Percentiles rank a stretch among this genome's conserved stretches.
Evolutionary conservation across 371 early-diverging fungal genomes (phyloP).

Genomic region (Massospora cicadina): DNA sequence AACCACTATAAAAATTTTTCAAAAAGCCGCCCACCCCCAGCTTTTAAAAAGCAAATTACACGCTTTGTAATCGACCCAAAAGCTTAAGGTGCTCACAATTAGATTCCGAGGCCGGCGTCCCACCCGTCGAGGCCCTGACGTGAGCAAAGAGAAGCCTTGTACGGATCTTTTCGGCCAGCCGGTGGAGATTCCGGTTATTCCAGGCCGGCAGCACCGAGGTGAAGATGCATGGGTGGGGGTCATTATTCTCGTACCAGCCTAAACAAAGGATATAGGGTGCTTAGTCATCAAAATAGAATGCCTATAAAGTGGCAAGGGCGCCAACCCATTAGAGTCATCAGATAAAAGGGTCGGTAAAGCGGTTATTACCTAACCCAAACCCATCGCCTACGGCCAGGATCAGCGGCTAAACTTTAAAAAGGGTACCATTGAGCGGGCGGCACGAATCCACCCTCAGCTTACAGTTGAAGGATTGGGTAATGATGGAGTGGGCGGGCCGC

Average conservation of each 20-base stretch:
- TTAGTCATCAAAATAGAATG: background rate
- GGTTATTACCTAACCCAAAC: slow-evolving; percentile 47
- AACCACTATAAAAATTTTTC: no score
- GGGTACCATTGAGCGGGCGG: slow-evolving; percentile 48
- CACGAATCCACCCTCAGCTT: slow-evolving; percentile 40
- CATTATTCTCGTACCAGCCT: slow-evolving; percentile 47
- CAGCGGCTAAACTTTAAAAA: background rate
- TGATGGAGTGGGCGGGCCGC: slow-evolving; percentile 62
- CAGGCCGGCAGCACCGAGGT: slow-evolving; percentile 75
- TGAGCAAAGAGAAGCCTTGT: slow-evolving; percentile 68
- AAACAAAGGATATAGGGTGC: background rate
- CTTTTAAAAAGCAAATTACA: no score
- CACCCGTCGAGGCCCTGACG: slow-evolving; percentile 64
- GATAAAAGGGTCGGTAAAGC: no score
- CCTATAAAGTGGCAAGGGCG: no score
- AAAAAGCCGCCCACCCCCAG: no score
- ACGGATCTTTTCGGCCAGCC: slow-evolving; percentile 63
- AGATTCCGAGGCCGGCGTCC: slow-evolving; percentile 53
- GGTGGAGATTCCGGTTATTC: slow-evolving; percentile 61
- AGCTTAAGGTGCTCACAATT: slow-evolving; percentile 38
- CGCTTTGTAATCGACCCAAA: no score
- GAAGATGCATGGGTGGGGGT: slow-evolving; percentile 50
- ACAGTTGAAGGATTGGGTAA: slow-evolving; percentile 62
- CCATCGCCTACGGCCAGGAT: slow-evolving; percentile 41
- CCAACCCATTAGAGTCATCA: no score